Percentiles rank a stretch among this genome's conserved stretches.
Evolutionary conservation across 1,139 yeast species (phyloP).

Genomic region (Pichia sp.): DNA sequence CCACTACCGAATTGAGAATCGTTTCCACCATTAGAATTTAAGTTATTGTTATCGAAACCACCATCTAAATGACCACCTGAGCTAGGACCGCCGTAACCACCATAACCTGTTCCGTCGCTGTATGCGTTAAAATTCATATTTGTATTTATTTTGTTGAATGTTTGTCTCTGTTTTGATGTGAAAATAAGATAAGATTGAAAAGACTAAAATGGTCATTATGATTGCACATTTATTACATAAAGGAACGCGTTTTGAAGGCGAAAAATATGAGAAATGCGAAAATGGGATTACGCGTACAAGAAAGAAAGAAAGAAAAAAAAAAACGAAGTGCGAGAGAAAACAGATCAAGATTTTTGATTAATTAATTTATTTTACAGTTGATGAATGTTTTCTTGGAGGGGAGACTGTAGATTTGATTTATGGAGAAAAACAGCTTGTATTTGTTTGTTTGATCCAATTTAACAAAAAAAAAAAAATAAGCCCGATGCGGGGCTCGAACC

Average conservation of each 20-base stretch:
- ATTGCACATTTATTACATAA: not conserved
- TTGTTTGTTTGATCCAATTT: too few relatives aligned
- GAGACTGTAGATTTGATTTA: too few relatives aligned
- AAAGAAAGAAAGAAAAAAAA: not conserved
- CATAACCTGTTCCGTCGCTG: conserved; percentile 25
- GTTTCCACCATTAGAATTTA: conserved; percentile 23
- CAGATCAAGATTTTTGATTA: too few relatives aligned
- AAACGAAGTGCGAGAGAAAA: too few relatives aligned
- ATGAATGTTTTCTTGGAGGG: too few relatives aligned
- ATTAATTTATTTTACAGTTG: too few relatives aligned
- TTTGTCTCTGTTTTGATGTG: not conserved
- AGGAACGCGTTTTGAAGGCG: not conserved
- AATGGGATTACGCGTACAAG: too few relatives aligned
- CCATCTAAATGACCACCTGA: conserved; percentile 19
- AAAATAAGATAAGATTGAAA: too few relatives aligned
- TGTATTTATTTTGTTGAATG: not conserved
- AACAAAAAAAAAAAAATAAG: conserved; percentile 25
- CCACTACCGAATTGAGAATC: conserved; percentile 17
- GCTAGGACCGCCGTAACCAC: conserved; percentile 2
- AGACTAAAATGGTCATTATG: too few relatives aligned
- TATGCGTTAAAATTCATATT: conserved; percentile 30
- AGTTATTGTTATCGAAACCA: conserved; percentile 11
- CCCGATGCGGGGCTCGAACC: conserved; percentile 38
- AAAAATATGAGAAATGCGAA: too few relatives aligned
- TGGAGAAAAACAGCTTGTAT: too few relatives aligned